These are phyloP conservation scores for Takakia lepidozioides DNA, from an alignment of 225 moss, liverwort and hornwort genomes.

Conservation along the genomic window DNA sequence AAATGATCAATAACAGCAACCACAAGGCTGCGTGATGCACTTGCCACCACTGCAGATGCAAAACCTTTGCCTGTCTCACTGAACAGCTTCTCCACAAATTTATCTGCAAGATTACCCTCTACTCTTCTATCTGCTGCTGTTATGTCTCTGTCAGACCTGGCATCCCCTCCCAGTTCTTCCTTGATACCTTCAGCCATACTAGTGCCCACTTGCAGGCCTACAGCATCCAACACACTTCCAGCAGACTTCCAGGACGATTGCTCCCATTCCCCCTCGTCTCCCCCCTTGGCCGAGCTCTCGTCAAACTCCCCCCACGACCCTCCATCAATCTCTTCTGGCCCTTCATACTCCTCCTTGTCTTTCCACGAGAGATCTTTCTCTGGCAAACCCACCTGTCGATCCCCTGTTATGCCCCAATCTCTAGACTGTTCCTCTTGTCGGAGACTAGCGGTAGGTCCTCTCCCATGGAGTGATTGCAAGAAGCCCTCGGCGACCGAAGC, in stretches of 20 bases:
- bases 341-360: no score
- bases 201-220: slow-evolving; percentile 30
- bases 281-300: no score
- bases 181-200: slow-evolving; percentile 23
- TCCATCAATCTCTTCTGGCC: no score
- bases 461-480: slow-evolving; percentile 23
- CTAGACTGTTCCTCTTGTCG: slow-evolving; percentile 18
- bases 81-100: slow-evolving; percentile 69
- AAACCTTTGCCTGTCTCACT: slow-evolving; percentile 80
- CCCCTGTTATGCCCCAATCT: no score
- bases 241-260: slow-evolving; percentile 5
- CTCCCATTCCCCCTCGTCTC: slow-evolving; percentile 1
- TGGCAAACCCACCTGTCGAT: no score
- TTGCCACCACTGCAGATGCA: slow-evolving; percentile 72
- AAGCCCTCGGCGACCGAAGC: slow-evolving; percentile 66
- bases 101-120: slow-evolving; percentile 48
- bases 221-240: slow-evolving; percentile 11
- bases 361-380: no score
- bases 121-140: slow-evolving; percentile 13
- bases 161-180: slow-evolving; percentile 23
- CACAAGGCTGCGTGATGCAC: slow-evolving; percentile 82
- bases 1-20: slow-evolving; percentile 57
- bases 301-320: no score
- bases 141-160: slow-evolving; percentile 10
- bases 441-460: slow-evolving; percentile 17